Evolutionary conservation across 768 basidiomycete species (phyloP), one percentile per base, ranked within the genome.

Genomic region (Boletellus sp.): DNA sequence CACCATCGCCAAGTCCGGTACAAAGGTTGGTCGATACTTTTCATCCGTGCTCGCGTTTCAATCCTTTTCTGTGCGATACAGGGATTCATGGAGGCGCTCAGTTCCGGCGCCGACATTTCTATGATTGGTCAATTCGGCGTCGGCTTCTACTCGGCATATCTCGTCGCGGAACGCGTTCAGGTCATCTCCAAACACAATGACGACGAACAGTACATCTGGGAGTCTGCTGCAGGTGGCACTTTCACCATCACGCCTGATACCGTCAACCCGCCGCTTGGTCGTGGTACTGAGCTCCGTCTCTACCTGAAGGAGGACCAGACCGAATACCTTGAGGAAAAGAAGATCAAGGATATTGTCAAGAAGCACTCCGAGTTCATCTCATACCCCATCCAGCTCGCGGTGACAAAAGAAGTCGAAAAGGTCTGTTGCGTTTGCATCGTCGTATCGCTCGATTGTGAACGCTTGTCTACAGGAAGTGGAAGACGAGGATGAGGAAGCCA

Each of bases 331-430:
- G 95, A 99, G 78, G 95, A 99, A 84, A 96, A 96, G 81, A 86
- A 85, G 72, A 90, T 98, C 81, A 95, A 94, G 81, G 96, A 98
- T 60, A 91, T 95, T 60, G 95, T 99, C 70, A 98, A 99, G 83
- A 98, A 98, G 80, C 95, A 99, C 81, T 98, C 95, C 65, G 95
- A 99, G 76, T 98, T 98, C 79, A 99, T 98, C 74, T 97, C 94
- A 26, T 98, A 98, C 77, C 96, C 96, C 57, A 99, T 98, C 67
- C 94, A 98, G 69, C 83, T 99, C 56, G 92, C 92, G 43, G 94
- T 97, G 52, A 92, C 91, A 66, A 99, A 99, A 83, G 96, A 98
- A 78, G 90, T 94, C 45, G 96, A 99, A 79, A 97, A 94, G 89
- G 95, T 92, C 53, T 17, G 80, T 69, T 20, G 43, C 20, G 35